These are phyloP conservation scores for Pseudovirgaria hyperparasitica DNA, from an alignment of 2,329 filamentous ascomycete genomes.

Conservation along the genomic window DNA sequence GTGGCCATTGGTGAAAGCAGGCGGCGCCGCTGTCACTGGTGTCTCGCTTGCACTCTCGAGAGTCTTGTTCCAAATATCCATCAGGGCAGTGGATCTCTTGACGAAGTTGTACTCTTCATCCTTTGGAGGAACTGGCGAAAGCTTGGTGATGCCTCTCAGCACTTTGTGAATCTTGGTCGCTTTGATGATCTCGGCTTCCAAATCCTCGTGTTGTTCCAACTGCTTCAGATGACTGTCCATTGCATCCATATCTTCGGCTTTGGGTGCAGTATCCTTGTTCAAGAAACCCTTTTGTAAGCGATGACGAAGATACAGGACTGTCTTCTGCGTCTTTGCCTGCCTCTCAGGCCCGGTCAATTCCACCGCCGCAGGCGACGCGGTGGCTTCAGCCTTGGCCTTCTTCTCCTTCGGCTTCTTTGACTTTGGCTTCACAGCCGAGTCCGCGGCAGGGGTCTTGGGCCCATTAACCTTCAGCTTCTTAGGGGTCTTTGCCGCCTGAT, in stretches of 20 bases:
- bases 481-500: conserved; percentile 36
- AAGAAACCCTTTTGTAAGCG: conserved; percentile 91
- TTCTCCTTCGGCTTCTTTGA: conserved; percentile 30
- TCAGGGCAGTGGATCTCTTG: conserved; percentile 60
- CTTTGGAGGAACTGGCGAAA: conserved; percentile 63
- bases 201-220: conserved; percentile 66
- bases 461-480: conserved; percentile 36
- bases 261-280: conserved; percentile 70
- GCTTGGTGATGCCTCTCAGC: conserved; percentile 83
- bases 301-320: conserved; percentile 85
- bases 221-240: conserved; percentile 71
- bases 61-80: conserved; percentile 82
- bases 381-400: conserved; percentile 49
- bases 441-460: conserved; percentile 18
- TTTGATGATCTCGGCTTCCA: conserved; percentile 82
- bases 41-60: conserved; percentile 32
- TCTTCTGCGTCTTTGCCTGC: conserved; percentile 44
- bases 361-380: conserved; percentile 40
- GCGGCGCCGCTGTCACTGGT: conserved; percentile 11
- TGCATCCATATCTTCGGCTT: conserved; percentile 67
- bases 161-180: conserved; percentile 98
- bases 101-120: conserved; percentile 89
- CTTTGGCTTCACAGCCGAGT: conserved; percentile 20
- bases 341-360: conserved; percentile 43
- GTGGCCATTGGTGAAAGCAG: conserved; percentile 19